Conservation (phyloP, 805 yeast species). For the Priceomyces castillae region DNA sequence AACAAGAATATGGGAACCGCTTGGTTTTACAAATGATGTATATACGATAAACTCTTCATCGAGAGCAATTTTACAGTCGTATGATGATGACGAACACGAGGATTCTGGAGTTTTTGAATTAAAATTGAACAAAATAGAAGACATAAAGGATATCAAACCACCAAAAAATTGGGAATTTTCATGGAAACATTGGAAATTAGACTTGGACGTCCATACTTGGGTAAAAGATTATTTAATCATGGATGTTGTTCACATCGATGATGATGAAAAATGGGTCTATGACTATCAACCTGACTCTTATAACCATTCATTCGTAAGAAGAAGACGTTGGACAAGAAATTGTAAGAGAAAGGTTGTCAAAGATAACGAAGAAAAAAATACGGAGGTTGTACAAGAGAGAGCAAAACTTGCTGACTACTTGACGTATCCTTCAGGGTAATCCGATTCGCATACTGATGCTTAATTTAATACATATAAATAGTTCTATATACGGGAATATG, state of each 20-base stretch:
- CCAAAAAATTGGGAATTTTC: conserved; percentile 60
- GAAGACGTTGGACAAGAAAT: conserved; percentile 66
- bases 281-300: conserved; percentile 44
- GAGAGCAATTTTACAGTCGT: conserved; percentile 13
- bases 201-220: conserved; percentile 65
- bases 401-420: conserved; percentile 4
- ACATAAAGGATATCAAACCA: conserved; percentile 45
- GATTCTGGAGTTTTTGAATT: conserved; percentile 5
- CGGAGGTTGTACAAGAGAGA: neutral
- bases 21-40: conserved; percentile 56
- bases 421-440: neutral
- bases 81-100: conserved; percentile 18
- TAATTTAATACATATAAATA: neutral
- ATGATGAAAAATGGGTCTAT: conserved; percentile 84
- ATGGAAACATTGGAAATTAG: conserved; percentile 59
- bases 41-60: conserved; percentile 46
- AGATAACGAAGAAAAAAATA: neutral
- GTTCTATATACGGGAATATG: neutral
- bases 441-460: neutral
- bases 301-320: conserved; percentile 43
- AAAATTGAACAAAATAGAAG: neutral
- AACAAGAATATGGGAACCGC: conserved; percentile 59
- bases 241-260: conserved; percentile 59
- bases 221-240: conserved; percentile 47
- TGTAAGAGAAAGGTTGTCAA: conserved; percentile 19